Base-by-base conservation (phyloP, 495 filamentous ascomycete genomes). In the Tuber brumale region DNA sequence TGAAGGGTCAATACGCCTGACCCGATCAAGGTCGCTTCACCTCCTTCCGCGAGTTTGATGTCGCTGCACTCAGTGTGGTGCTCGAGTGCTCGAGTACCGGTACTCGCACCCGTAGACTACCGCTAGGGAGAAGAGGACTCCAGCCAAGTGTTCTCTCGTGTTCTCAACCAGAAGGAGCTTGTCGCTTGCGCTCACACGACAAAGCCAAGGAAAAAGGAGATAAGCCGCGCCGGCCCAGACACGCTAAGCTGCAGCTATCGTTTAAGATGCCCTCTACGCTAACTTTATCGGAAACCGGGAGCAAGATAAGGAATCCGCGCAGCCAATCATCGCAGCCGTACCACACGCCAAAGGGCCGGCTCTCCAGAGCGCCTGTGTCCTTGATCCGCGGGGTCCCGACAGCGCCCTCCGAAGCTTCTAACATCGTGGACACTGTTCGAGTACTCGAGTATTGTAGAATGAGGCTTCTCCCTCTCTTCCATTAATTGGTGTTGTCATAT, bases 231-330 rank as follows among this genome's bases (percentile, higher is more conserved):
- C 45, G 70, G 70, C 27, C 72, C 69, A 75, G 77, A 69, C 76
- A 80, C 48, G 76, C 73, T 72, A 80, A 80, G 27, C 70, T 74
- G 66, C 78, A 77, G 73, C 70, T 46, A 71, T 79, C 70, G 27
- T 73, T 72, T 76, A 76, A 80, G 78, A 79, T 80, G 78, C 73
- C 35, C 78, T 73, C 76, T 76, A 43, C 72, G 35, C 78, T 80
- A 80, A 45, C 78, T 71, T n/a, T n/a, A 80, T 76, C 35, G 46
- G 41, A 74, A 18, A 37, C 76, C 37, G 61, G 41, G 73, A 44
- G n/a, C 71, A 77, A 80, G 78, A 80, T 80, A 80, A 80, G 78
- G 79, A 51, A 77, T 80, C 37, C 5, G n/a, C 37, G 10, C 41
- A 71, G 70, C 78, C 78, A 80, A 80, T 80, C 77, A 80, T 18